These are phyloP conservation scores for Adansonia digitata DNA, from an alignment of 345 rosid species.

Conservation along the genomic window DNA sequence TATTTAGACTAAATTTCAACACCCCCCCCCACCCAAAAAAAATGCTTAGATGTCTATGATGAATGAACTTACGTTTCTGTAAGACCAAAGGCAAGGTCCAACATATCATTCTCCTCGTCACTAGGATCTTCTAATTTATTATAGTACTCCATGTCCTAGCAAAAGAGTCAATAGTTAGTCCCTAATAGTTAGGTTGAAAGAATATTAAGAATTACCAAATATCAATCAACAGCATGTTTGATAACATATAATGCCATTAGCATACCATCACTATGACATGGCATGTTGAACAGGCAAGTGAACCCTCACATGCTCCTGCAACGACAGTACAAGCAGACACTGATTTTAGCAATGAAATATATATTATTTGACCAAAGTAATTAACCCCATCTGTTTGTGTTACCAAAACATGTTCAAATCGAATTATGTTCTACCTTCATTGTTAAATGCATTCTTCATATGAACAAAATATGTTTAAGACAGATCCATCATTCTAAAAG, in stretches of 20 bases:
- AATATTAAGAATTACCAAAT: neutral
- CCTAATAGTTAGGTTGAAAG: slow-evolving; percentile 2
- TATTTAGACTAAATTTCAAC: neutral
- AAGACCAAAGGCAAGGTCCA: slow-evolving; percentile 92
- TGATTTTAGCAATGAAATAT: neutral
- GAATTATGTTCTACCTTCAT: too few relatives aligned
- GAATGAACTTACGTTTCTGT: slow-evolving; percentile 73
- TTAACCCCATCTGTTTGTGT: neutral
- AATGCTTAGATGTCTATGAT: too few relatives aligned
- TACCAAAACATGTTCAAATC: neutral
- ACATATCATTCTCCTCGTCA: slow-evolving; percentile 99
- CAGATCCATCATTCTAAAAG: neutral
- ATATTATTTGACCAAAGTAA: neutral
- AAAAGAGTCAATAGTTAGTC: slow-evolving; percentile 12
- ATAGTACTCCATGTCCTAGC: slow-evolving; percentile 69
- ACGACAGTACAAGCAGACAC: slow-evolving; percentile 14
- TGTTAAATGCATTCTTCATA: too few relatives aligned
- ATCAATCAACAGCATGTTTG: neutral
- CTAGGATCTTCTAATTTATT: slow-evolving; percentile 89
- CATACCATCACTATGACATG: slow-evolving; percentile 85
- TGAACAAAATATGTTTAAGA: neutral
- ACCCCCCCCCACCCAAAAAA: too few relatives aligned
- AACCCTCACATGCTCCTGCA: slow-evolving; percentile 90
- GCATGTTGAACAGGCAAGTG: slow-evolving; percentile 96
- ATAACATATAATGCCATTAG: neutral